Conservation (phyloP, 2,329 filamentous ascomycete species). For the Cladosporium sp. region DNA sequence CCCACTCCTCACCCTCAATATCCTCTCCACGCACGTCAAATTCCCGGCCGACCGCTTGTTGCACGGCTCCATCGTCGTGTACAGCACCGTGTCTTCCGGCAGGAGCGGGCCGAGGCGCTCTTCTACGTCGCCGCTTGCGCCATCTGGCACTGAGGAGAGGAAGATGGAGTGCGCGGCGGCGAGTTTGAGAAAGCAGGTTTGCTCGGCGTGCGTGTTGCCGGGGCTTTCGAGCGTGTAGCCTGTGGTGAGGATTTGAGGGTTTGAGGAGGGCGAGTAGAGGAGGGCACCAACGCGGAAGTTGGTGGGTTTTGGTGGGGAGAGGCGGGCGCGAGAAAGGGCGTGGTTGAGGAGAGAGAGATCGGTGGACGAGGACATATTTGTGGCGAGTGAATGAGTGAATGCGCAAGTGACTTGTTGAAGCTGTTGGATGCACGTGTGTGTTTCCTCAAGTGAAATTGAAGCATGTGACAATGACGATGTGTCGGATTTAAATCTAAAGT, state of each 20-base stretch:
- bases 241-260: conserved; percentile 66
- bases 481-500: neutral
- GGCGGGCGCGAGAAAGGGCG: conserved; percentile 72
- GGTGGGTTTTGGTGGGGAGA: conserved; percentile 81
- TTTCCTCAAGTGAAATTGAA: neutral
- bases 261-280: conserved; percentile 54
- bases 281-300: conserved; percentile 96
- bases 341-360: conserved; percentile 61
- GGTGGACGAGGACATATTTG: neutral
- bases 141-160: neutral
- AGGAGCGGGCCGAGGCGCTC: conserved; percentile 55
- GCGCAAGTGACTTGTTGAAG: neutral
- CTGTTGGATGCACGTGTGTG: neutral
- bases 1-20: conserved; percentile 55
- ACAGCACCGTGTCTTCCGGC: conserved; percentile 63
- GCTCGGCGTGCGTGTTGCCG: conserved; percentile 95
- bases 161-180: conserved; percentile 32
- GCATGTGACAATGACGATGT: conserved; percentile 15
- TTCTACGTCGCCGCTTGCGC: conserved; percentile 43
- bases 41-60: conserved; percentile 73
- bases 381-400: neutral
- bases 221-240: conserved; percentile 89
- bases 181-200: conserved; percentile 82
- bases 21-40: conserved; percentile 73
- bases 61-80: conserved; percentile 92